Conservation (phyloP, 2,329 filamentous ascomycete genomes). For the Stagonosporopsis chrysanthemi region DNA sequence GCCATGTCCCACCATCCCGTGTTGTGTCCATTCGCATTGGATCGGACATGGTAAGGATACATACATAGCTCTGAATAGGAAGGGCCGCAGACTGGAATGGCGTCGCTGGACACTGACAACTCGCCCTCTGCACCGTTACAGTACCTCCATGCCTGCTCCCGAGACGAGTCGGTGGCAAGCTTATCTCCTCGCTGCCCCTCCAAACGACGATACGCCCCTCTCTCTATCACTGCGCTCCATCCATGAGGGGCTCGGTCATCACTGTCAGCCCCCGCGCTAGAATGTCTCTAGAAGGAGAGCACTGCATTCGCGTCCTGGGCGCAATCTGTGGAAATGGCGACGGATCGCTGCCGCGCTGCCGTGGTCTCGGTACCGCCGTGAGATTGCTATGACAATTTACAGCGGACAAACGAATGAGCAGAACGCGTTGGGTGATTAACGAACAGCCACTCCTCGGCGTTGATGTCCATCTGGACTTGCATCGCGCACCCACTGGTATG, state of each 20-base stretch:
- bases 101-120: conserved; percentile 18
- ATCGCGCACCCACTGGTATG: conserved; percentile 19
- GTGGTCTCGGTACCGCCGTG: conserved; percentile 32
- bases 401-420: conserved; percentile 13
- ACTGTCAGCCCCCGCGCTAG: conserved; percentile 46
- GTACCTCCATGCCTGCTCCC: background rate
- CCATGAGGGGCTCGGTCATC: conserved; percentile 35
- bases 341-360: conserved; percentile 37
- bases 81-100: conserved; percentile 27
- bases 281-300: conserved; percentile 42
- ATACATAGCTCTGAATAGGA: conserved; percentile 1
- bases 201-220: conserved; percentile 19
- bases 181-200: conserved; percentile 10
- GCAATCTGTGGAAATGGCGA: conserved; percentile 33
- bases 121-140: conserved; percentile 29
- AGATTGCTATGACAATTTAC: background rate
- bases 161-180: conserved; percentile 12
- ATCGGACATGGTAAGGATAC: conserved; percentile 24
- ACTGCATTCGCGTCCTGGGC: conserved; percentile 38
- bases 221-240: conserved; percentile 9
- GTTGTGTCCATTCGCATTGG: conserved; percentile 18
- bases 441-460: background rate
- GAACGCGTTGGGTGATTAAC: conserved; percentile 2
- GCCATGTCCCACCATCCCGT: conserved; percentile 17
- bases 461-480: conserved; percentile 8